A percentile compares a stretch with the other conserved stretches of the same genome.
Evolutionary conservation across 2,329 filamentous ascomycete genomes (phyloP).

Genomic region (Talaromyces islandicus): DNA sequence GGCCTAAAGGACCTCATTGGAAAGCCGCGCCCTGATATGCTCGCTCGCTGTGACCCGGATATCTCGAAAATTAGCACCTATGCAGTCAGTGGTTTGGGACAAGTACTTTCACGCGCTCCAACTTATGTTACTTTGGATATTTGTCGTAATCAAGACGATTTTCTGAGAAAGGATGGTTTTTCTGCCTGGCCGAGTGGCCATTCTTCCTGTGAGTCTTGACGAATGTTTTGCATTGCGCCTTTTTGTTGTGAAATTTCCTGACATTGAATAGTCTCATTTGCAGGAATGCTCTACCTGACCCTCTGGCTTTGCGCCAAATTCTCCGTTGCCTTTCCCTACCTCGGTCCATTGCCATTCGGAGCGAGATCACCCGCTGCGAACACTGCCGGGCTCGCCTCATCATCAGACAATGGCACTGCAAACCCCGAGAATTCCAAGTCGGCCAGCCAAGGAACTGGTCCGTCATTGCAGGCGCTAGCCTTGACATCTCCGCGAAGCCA

Average conservation of each 20-base stretch:
- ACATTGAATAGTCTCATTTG: slow-evolving; percentile 55
- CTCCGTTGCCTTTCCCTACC: slow-evolving; percentile 41
- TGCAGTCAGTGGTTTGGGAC: slow-evolving; percentile 57
- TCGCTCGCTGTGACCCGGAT: slow-evolving; percentile 71
- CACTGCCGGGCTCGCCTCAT: not conserved
- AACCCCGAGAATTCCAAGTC: not conserved
- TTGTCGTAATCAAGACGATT: slow-evolving; percentile 59
- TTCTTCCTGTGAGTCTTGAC: slow-evolving; percentile 51
- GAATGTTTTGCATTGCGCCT: not conserved
- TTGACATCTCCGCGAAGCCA: slow-evolving; percentile 58
- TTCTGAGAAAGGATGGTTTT: slow-evolving; percentile 68
- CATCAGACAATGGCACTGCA: not conserved
- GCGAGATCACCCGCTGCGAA: slow-evolving; percentile 14
- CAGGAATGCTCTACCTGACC: slow-evolving; percentile 76
- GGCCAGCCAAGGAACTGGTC: not conserved
- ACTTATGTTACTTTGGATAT: slow-evolving; percentile 70
- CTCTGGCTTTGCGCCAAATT: slow-evolving; percentile 69
- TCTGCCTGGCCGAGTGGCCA: slow-evolving; percentile 77
- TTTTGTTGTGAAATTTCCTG: not conserved
- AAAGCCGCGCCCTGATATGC: slow-evolving; percentile 58
- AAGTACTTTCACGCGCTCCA: slow-evolving; percentile 49
- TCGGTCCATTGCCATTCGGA: slow-evolving; percentile 24
- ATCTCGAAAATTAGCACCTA: slow-evolving; percentile 55
- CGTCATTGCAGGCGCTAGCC: slow-evolving; percentile 6
- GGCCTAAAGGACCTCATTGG: slow-evolving; percentile 73